A percentile compares a stretch with the other conserved stretches of the same genome.
These are phyloP conservation scores for Trypanosoma conorhini DNA, from an alignment of 208 protist genomes.

Conservation along the genomic window DNA sequence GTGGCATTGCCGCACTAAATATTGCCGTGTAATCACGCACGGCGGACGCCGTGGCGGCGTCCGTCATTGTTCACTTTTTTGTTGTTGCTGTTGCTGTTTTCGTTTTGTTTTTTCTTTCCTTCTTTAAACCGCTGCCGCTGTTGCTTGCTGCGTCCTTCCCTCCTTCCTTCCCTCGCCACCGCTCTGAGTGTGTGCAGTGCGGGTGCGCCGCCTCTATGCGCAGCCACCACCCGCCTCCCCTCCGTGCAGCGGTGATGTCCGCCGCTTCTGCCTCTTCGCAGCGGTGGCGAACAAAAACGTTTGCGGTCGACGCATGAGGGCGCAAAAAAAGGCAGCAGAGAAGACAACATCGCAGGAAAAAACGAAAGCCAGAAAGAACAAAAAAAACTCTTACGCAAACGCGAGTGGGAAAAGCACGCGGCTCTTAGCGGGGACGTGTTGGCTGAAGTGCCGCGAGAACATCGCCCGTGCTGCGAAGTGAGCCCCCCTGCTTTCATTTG, in stretches of 20 bases:
- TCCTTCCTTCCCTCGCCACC: no score
- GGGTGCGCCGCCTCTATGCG: not conserved
- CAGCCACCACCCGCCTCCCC: not conserved
- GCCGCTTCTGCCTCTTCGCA: not conserved
- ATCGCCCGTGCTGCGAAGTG: no score
- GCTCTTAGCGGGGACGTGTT: no score
- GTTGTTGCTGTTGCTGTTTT: constrained; percentile 4
- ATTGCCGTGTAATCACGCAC: constrained; percentile 27
- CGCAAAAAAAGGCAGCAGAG: constrained; percentile 7
- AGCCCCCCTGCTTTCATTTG: no score
- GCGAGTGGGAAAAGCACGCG: not conserved
- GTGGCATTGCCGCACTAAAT: constrained; percentile 65
- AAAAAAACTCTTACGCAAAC: not conserved
- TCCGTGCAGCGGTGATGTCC: no score
- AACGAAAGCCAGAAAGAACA: constrained; percentile 21
- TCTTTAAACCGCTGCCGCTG: not conserved
- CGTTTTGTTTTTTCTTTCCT: not conserved
- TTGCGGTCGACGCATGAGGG: not conserved
- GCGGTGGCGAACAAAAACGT: not conserved
- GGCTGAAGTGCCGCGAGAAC: no score
- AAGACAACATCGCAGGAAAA: not conserved
- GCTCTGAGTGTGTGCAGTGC: not conserved
- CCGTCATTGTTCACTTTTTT: constrained; percentile 16
- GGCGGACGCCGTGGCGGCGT: not conserved
- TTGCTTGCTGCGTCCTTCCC: no score